phyloP scores from a whole-genome alignment of 352 stramenopile species.

The Phytophthora crassamura region DNA sequence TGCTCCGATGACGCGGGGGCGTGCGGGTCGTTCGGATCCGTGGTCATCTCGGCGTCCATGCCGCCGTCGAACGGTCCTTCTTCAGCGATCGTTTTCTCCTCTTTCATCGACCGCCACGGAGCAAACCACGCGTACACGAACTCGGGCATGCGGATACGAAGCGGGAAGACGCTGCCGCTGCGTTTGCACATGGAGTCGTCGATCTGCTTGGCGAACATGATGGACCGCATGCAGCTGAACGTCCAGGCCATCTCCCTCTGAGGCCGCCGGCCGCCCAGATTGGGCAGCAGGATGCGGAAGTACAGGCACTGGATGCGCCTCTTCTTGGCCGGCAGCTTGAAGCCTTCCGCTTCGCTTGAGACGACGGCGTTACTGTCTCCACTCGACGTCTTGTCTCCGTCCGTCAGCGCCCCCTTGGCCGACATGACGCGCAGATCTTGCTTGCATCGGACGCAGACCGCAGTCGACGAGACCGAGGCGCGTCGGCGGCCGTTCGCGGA shows the following conservation, averaged over 20 bases:
- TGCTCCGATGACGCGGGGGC: slow-evolving; percentile 34
- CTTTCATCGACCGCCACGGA: slow-evolving; percentile 66
- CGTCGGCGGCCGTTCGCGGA: not conserved
- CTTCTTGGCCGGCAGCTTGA: slow-evolving; percentile 35
- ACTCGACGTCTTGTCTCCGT: slow-evolving; percentile 13
- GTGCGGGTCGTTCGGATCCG: slow-evolving; percentile 21
- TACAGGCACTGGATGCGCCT: slow-evolving; percentile 84
- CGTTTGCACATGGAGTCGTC: slow-evolving; percentile 79
- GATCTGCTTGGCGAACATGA: slow-evolving; percentile 89
- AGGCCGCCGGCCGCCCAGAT: slow-evolving; percentile 83
- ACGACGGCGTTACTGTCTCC: slow-evolving; percentile 3
- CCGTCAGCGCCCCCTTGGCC: slow-evolving; percentile 29
- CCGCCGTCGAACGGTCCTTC: slow-evolving; percentile 11
- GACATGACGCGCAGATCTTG: slow-evolving; percentile 51
- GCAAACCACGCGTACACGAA: slow-evolving; percentile 95
- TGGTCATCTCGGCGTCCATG: slow-evolving; percentile 5
- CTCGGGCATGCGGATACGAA: slow-evolving; percentile 91
- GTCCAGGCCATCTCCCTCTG: slow-evolving; percentile 86
- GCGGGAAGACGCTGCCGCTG: slow-evolving; percentile 48
- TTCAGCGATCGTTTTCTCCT: slow-evolving; percentile 60
- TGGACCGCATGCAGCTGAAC: slow-evolving; percentile 89
- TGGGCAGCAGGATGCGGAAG: slow-evolving; percentile 92
- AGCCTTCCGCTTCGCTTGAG: slow-evolving; percentile 11
- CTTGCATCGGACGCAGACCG: slow-evolving; percentile 71
- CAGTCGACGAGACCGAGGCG: slow-evolving; percentile 9